Percentiles rank a stretch among this genome's conserved stretches.
phyloP scores from a whole-genome alignment of 352 stramenopile species.

The Stramenopiles sp. region DNA sequence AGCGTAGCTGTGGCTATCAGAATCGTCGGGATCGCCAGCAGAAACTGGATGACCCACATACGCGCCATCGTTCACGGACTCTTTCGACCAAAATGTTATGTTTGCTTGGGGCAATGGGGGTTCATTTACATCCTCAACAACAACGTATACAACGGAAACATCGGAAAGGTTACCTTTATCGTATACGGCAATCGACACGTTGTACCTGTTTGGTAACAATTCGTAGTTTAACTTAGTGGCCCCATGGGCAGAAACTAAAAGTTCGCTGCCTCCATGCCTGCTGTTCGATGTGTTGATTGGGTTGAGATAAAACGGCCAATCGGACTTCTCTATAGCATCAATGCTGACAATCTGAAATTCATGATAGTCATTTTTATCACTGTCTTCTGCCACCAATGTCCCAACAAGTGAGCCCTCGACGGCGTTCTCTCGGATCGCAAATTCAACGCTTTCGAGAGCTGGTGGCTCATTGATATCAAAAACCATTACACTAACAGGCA shows the following conservation, averaged over 20 bases:
- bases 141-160: not conserved
- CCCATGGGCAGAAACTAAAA: not conserved
- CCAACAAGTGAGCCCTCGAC: not conserved
- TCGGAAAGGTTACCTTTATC: not conserved
- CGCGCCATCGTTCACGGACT: not conserved
- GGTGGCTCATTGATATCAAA: not conserved
- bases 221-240: not conserved
- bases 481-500: not conserved
- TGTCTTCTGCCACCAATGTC: not conserved
- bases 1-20: not conserved
- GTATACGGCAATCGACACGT: not conserved
- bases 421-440: not conserved
- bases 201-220: not conserved
- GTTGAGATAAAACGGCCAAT: not conserved
- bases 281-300: not conserved
- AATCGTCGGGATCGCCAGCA: not conserved
- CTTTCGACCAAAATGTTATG: not conserved
- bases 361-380: not conserved
- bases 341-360: not conserved
- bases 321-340: not conserved
- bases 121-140: constrained; percentile 1
- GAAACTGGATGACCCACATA: not conserved
- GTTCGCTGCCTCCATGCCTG: not conserved
- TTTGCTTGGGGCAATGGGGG: not conserved
- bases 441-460: not conserved